Evolutionary conservation across 352 stramenopile genomes (phyloP).

Genomic region (Pythium apleroticum): DNA sequence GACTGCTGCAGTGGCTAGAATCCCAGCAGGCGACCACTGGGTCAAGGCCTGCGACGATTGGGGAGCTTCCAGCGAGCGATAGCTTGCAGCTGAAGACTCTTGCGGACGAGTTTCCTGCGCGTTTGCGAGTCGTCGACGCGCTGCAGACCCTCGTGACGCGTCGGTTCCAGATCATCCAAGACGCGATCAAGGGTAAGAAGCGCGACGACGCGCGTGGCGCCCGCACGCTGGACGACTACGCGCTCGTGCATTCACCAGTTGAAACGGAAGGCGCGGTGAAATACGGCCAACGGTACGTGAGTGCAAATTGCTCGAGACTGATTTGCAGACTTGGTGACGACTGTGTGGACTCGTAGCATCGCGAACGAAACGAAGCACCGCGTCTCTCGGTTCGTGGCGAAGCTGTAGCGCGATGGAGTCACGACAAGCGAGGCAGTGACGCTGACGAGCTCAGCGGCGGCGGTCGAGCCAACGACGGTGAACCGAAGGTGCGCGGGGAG

Average conservation of each 20-base stretch:
- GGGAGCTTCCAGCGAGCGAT: slow-evolving; percentile 26
- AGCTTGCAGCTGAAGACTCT: slow-evolving; percentile 43
- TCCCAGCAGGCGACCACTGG: slow-evolving; percentile 27
- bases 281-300: slow-evolving; percentile 24
- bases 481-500: not conserved
- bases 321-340: not conserved
- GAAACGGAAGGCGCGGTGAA: slow-evolving; percentile 24
- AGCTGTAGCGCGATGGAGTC: slow-evolving; percentile 3
- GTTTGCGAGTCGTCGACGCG: slow-evolving; percentile 42
- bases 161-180: slow-evolving; percentile 48
- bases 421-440: slow-evolving; percentile 19
- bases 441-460: slow-evolving; percentile 12
- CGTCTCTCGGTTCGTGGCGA: slow-evolving; percentile 24
- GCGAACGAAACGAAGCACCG: slow-evolving; percentile 17
- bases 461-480: not conserved
- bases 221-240: slow-evolving; percentile 72
- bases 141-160: slow-evolving; percentile 64
- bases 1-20: slow-evolving; percentile 36
- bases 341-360: slow-evolving; percentile 3
- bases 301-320: not conserved
- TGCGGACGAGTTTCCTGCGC: slow-evolving; percentile 42
- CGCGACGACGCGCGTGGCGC: slow-evolving; percentile 72
- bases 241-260: slow-evolving; percentile 45
- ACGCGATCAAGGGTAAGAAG: slow-evolving; percentile 61
- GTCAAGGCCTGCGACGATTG: slow-evolving; percentile 2